Evolutionary conservation across 2,329 filamentous ascomycete species (phyloP).

Genomic region (Fusarium dlaminii): DNA sequence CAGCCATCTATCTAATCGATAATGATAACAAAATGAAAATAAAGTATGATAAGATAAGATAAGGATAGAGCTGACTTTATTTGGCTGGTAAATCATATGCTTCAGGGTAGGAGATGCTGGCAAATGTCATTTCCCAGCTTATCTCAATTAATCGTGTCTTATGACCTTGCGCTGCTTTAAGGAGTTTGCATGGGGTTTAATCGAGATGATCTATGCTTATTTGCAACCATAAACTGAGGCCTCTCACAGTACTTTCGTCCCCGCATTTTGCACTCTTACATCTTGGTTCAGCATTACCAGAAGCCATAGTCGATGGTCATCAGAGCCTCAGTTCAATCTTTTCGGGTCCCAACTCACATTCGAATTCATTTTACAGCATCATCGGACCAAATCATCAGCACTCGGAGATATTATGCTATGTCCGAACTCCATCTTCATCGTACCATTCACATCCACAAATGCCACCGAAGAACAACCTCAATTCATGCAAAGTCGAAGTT

Average conservation of each 20-base stretch:
- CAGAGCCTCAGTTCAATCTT: accelerated
- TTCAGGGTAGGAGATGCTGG: background rate
- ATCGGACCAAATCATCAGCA: background rate
- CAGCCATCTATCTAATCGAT: background rate
- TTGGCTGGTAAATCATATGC: too few relatives aligned
- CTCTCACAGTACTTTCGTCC: too few relatives aligned
- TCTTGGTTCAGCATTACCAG: accelerated
- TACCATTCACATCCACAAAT: background rate
- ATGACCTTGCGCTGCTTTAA: background rate
- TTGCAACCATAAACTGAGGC: background rate
- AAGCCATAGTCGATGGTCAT: accelerated
- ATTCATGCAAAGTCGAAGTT: background rate
- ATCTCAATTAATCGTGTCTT: background rate
- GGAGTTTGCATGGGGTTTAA: accelerated
- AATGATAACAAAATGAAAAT: background rate
- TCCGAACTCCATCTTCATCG: background rate
- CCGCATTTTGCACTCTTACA: too few relatives aligned
- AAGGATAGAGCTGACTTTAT: too few relatives aligned
- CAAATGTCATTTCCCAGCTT: background rate
- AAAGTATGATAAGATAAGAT: background rate
- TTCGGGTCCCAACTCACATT: background rate
- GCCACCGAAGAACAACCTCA: background rate
- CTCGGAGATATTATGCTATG: background rate
- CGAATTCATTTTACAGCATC: accelerated
- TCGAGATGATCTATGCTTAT: background rate